Percentiles rank a stretch among this genome's conserved stretches.
Evolutionary conservation across 2,329 filamentous ascomycete genomes (phyloP).

Genomic region (Cadophora luteo-olivacea): DNA sequence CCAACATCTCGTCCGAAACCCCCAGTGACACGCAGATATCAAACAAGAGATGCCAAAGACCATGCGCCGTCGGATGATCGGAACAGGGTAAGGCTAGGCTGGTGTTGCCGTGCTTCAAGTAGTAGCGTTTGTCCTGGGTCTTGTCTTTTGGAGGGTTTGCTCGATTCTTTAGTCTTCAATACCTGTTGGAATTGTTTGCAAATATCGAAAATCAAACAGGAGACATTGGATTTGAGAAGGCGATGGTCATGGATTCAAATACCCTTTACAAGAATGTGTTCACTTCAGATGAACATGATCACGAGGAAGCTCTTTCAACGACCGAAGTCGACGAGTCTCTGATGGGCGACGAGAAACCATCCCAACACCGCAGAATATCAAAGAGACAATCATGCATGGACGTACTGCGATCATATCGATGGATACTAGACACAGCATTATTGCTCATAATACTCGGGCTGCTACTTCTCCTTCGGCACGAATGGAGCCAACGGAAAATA

Average conservation of each 20-base stretch:
- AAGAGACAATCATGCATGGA: background rate
- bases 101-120: background rate
- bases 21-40: background rate
- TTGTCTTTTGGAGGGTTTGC: background rate
- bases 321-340: constrained; percentile 15
- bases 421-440: constrained; percentile 6
- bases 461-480: background rate
- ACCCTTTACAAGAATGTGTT: background rate
- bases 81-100: background rate
- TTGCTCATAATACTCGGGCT: background rate
- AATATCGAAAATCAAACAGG: too few relatives aligned
- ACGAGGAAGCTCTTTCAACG: constrained; percentile 2
- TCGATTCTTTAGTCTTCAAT: background rate
- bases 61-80: background rate
- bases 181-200: too few relatives aligned
- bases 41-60: background rate
- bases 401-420: background rate
- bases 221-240: too few relatives aligned
- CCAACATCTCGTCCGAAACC: background rate
- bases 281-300: background rate
- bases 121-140: background rate
- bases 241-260: background rate
- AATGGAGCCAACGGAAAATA: background rate
- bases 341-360: constrained; percentile 5
- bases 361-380: background rate